Conservation (phyloP, 208 protist species). For the Wallacemonas sp. region DNA sequence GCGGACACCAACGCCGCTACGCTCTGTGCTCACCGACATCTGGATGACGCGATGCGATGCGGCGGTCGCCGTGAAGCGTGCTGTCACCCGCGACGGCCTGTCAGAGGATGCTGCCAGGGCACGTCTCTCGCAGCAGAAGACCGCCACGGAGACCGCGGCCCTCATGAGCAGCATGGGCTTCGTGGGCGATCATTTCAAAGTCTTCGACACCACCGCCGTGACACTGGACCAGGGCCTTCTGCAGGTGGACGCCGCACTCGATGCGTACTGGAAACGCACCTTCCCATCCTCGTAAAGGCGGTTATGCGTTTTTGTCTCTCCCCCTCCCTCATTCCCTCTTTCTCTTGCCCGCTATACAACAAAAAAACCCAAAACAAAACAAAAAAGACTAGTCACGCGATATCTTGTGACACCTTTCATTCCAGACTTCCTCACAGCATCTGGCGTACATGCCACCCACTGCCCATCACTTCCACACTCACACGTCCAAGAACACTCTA, state of each 20-base stretch:
- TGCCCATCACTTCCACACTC: too few species aligned
- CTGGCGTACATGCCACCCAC: too few species aligned
- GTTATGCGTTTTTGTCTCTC: too few species aligned
- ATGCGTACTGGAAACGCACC: conserved; percentile 41
- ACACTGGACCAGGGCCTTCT: conserved; percentile 47
- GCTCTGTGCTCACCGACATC: conserved; percentile 37
- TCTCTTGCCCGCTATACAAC: too few species aligned
- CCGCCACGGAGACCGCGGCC: conserved; percentile 26
- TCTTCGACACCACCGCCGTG: conserved; percentile 61
- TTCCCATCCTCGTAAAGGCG: too few species aligned
- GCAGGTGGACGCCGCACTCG: conserved; percentile 42
- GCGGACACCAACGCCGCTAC: too few species aligned
- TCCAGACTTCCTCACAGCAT: too few species aligned
- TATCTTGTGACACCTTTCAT: too few species aligned
- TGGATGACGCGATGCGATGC: conserved; percentile 70
- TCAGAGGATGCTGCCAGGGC: conserved; percentile 34
- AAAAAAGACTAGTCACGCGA: too few species aligned
- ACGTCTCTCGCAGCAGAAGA: conserved; percentile 51
- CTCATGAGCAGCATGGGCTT: conserved; percentile 38
- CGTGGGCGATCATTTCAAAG: conserved; percentile 24
- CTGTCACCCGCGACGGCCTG: conserved; percentile 50
- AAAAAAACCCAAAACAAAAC: too few species aligned
- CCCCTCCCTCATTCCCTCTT: not conserved
- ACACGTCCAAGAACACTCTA: too few species aligned
- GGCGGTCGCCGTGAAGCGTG: conserved; percentile 38